A percentile compares a stretch with the other conserved stretches of the same genome.
phyloP scores from a whole-genome alignment of 495 filamentous ascomycete genomes.

The Penicillium daleae region DNA sequence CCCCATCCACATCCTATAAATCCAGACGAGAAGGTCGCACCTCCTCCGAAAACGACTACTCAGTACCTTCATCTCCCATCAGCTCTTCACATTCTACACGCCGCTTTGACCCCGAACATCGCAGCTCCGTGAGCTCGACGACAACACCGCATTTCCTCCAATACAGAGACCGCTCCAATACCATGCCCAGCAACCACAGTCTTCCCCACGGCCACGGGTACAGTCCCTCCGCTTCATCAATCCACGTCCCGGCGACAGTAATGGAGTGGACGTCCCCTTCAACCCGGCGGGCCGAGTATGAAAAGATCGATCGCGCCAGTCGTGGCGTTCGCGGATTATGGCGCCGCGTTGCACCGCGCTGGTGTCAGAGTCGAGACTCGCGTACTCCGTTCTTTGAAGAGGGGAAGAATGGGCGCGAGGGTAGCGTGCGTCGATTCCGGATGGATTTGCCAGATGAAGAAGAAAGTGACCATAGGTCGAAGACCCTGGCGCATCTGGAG shows the following conservation, averaged over 20 bases:
- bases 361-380: conserved; percentile 39
- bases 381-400: conserved; percentile 49
- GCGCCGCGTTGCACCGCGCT: conserved; percentile 47
- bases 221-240: conserved; percentile 27
- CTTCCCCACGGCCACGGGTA: conserved; percentile 1
- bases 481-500: conserved; percentile 14
- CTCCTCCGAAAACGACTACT: conserved; percentile 23
- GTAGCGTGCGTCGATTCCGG: conserved; percentile 53
- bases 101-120: conserved; percentile 20
- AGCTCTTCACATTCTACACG: conserved; percentile 22
- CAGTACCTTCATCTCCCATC: conserved; percentile 31
- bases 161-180: conserved; percentile 26
- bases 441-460: conserved; percentile 51
- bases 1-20: conserved; percentile 13
- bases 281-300: conserved; percentile 52
- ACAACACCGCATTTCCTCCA: conserved; percentile 14
- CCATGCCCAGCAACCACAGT: conserved; percentile 12
- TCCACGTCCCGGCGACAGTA: conserved; percentile 45
- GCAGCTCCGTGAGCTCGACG: conserved; percentile 15
- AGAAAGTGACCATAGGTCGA: background rate
- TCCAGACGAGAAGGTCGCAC: conserved; percentile 18
- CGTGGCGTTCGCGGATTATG: conserved; percentile 50
- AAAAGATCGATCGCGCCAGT: conserved; percentile 54
- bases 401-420: conserved; percentile 44
- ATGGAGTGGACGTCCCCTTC: conserved; percentile 56